Percentiles rank a stretch among this genome's conserved stretches.
phyloP scores from a whole-genome alignment of 768 basidiomycete species.

The Hygrocybe punicea region DNA sequence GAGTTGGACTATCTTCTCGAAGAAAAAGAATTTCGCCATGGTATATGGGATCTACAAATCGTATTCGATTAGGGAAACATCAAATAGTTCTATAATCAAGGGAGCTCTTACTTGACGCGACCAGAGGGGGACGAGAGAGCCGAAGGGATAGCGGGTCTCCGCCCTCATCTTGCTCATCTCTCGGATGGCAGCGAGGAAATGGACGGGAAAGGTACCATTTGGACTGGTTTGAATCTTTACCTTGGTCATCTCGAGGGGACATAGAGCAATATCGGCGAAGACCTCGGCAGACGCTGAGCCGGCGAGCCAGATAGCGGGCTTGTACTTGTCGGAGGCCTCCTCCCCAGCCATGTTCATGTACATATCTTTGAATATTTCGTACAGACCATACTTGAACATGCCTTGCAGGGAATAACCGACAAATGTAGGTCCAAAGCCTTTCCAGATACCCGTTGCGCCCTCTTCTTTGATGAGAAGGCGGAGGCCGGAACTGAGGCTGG shows the following conservation, averaged over 20 bases:
- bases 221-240: conserved; percentile 85
- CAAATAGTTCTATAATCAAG: no score
- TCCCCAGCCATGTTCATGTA: conserved; percentile 91
- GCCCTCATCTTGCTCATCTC: conserved; percentile 64
- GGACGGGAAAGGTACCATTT: conserved; percentile 71
- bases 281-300: conserved; percentile 94
- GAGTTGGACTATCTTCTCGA: conserved; percentile 79
- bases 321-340: conserved; percentile 74
- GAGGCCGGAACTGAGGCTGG: conserved; percentile 59
- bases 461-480: conserved; percentile 72
- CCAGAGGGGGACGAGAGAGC: conserved; percentile 82
- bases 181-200: conserved; percentile 66
- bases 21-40: conserved; percentile 99
- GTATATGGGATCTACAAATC: conserved; percentile 88
- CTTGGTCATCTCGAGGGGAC: conserved; percentile 92
- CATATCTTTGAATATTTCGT: conserved; percentile 92
- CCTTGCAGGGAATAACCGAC: conserved; percentile 95
- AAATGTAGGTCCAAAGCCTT: conserved; percentile 90
- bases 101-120: conserved; percentile 75
- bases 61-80: no score
- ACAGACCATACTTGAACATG: conserved; percentile 98
- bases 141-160: conserved; percentile 82
- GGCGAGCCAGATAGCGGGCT: conserved; percentile 88
- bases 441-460: conserved; percentile 85
- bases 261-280: conserved; percentile 94